phyloP scores from a whole-genome alignment of 352 stramenopile species.

The Vaucheria bursata region DNA sequence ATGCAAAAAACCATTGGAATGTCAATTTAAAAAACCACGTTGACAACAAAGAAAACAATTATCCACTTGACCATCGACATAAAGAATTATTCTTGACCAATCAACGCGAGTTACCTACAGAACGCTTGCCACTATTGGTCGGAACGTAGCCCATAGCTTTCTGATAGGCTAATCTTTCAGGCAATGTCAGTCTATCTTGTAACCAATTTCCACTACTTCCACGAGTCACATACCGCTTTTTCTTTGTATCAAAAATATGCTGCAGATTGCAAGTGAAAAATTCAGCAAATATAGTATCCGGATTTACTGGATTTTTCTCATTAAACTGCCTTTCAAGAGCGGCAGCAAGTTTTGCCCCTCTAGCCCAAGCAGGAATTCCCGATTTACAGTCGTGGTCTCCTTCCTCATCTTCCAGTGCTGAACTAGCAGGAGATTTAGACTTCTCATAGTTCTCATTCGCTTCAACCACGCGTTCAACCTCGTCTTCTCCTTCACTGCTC shows the following conservation, averaged over 20 bases:
- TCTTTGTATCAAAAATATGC: constrained; percentile 45
- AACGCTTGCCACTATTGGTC: too few relatives aligned
- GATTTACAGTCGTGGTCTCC: neutral
- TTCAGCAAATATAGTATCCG: constrained; percentile 41
- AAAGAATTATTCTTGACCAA: too few relatives aligned
- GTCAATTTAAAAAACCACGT: too few relatives aligned
- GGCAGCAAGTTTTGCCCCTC: constrained; percentile 22
- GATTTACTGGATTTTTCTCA: constrained; percentile 29
- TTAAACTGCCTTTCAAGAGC: constrained; percentile 45
- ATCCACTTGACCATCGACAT: too few relatives aligned
- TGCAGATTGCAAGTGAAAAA: constrained; percentile 47
- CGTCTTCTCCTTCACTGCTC: neutral
- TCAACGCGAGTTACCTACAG: too few relatives aligned
- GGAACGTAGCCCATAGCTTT: constrained; percentile 43
- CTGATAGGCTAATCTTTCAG: constrained; percentile 42
- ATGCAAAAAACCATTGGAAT: too few relatives aligned
- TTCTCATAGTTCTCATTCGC: neutral
- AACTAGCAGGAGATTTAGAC: neutral
- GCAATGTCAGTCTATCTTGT: constrained; percentile 34
- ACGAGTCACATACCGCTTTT: constrained; percentile 19
- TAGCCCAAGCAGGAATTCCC: constrained; percentile 33
- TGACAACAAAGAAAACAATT: too few relatives aligned
- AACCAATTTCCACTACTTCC: constrained; percentile 34
- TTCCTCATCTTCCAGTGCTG: neutral
- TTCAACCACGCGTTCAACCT: neutral